phyloP scores from a whole-genome alignment of 2,329 filamentous ascomycete species.

The Podosphaera leucotricha region DNA sequence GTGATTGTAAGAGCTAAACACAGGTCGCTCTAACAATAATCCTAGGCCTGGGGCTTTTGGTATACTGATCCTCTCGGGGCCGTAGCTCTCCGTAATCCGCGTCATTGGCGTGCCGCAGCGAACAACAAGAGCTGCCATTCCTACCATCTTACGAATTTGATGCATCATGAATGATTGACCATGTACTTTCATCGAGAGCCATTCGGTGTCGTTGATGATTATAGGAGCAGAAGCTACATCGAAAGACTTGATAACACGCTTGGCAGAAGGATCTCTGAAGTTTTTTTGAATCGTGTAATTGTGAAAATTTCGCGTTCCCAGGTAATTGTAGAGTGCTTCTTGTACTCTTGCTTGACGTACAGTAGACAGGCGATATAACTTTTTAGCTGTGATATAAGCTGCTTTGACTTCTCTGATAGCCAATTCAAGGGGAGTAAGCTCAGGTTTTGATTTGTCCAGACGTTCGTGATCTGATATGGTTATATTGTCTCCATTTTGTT shows the following conservation, averaged over 20 bases:
- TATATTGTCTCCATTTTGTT: background rate
- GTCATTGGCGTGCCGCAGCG: constrained; percentile 56
- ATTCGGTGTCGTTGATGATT: constrained; percentile 77
- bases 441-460: constrained; percentile 1
- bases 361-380: constrained; percentile 56
- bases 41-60: constrained; percentile 85
- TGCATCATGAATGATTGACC: constrained; percentile 99
- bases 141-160: constrained; percentile 98
- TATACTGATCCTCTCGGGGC: constrained; percentile 51
- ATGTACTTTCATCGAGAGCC: constrained; percentile 87
- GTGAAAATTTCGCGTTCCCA: constrained; percentile 79
- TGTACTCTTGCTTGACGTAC: constrained; percentile 54
- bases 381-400: constrained; percentile 62
- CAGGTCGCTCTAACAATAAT: constrained; percentile 66
- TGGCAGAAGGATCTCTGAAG: constrained; percentile 57
- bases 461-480: background rate
- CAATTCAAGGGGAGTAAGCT: constrained; percentile 30
- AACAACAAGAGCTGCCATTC: constrained; percentile 65
- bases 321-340: constrained; percentile 46
- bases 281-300: constrained; percentile 93
- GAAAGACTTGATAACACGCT: constrained; percentile 84
- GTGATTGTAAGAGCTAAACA: constrained; percentile 76
- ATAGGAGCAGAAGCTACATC: constrained; percentile 51
- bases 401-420: constrained; percentile 54
- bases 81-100: constrained; percentile 54